Base-by-base conservation (phyloP, 345 rosid species). In the Hibiscus mutabilis region DNA sequence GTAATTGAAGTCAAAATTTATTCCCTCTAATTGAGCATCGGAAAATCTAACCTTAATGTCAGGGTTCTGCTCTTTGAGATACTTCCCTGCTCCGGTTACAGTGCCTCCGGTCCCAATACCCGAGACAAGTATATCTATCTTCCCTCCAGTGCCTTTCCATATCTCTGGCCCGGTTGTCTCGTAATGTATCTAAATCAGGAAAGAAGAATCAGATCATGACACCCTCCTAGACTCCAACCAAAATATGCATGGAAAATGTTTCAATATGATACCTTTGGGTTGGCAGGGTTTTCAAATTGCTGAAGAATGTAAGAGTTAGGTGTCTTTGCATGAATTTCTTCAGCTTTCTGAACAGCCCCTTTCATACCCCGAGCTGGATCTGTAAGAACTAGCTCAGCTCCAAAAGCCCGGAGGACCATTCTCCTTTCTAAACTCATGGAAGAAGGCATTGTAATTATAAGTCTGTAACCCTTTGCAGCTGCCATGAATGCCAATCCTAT, bases 351-450 rank as follows among this genome's bases (percentile, higher is more conserved):
- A 70, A 89, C 84, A 33, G 92, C 96, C 12, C 92, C 96, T 75
- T 84, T 89, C 88, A 89, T 83, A 71, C 92, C 90, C 69, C 75
- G 79, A 63, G 92, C 96, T 31, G 96, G 92, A 78, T 89, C 90
- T 18, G 96, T 89, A 29, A 89, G 89, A 68, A 89, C 84, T 69
- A 89, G 75, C 85, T 89, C 89, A 60, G 92, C 90, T 66, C 96
- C 92, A 73, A 87, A 87, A 65, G 86, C 96, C 56, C 83, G 83
- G 60, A 89, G 92, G 68, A 89, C 83, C 77, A 85, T 87, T 82
- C 92, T 87, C 85, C 92, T 87, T 74, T 89, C 96, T 13, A 87
- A 77, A 76, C 96, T 89, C 92, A 89, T 86, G 12, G 92, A 82
- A 72, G 96, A 81, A 65, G 96, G 96, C 92, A 89, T 87, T 40